Percentiles rank a stretch among this genome's conserved stretches.
Conservation (phyloP, 176 grass and related monocot genomes). For the Phoenix dactylifera region DNA sequence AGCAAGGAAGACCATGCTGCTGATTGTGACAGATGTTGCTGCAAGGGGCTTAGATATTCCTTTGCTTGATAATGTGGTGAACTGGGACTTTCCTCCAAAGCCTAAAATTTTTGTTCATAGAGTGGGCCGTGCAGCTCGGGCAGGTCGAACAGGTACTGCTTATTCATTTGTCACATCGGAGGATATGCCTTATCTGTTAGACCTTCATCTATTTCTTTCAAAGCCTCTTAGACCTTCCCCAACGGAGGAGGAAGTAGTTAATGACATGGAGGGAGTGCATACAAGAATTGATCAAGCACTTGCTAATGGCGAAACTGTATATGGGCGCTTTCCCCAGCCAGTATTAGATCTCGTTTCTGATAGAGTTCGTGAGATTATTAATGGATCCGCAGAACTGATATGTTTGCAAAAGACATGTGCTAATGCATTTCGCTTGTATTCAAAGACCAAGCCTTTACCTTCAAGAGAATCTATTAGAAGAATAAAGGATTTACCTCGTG, state of each 20-base stretch:
- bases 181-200: conserved; percentile 70
- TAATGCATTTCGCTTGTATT: conserved; percentile 86
- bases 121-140: conserved; percentile 74
- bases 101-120: conserved; percentile 94
- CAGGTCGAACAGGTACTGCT: conserved; percentile 76
- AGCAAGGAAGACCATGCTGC: conserved; percentile 78
- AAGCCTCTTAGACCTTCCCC: conserved; percentile 82
- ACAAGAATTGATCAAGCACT: conserved; percentile 58
- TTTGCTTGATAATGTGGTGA: conserved; percentile 96
- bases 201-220: conserved; percentile 93
- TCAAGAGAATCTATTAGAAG: conserved; percentile 81
- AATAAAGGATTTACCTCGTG: conserved; percentile 67
- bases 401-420: conserved; percentile 60
- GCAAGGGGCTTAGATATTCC: conserved; percentile 95
- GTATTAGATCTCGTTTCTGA: conserved; percentile 81
- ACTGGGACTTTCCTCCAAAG: conserved; percentile 92
- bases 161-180: conserved; percentile 93
- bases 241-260: conserved; percentile 75
- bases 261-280: conserved; percentile 50
- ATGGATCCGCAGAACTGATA: conserved; percentile 43
- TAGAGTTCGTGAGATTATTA: conserved; percentile 65
- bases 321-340: conserved; percentile 81
- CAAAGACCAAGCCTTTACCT: conserved; percentile 63
- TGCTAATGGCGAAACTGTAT: conserved; percentile 72
- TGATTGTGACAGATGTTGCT: conserved; percentile 98